phyloP scores from a whole-genome alignment of 495 filamentous ascomycete genomes.

The Chaetomium fimeti region DNA sequence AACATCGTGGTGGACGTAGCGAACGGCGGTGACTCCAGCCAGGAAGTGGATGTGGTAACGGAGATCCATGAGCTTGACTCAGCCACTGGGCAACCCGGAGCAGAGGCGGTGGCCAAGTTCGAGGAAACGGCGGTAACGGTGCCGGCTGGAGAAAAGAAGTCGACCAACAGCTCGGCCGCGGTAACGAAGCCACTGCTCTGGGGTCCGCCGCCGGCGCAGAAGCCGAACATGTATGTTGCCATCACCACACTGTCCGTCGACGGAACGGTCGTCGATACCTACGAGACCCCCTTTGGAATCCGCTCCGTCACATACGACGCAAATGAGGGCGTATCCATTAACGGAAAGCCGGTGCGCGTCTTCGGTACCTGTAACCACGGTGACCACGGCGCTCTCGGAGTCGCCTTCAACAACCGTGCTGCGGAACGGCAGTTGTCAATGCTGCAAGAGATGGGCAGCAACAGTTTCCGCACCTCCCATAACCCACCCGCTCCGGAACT shows the following conservation, averaged over 20 bases:
- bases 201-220: constrained; percentile 48
- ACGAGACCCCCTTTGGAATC: constrained; percentile 52
- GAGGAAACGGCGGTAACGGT: constrained; percentile 28
- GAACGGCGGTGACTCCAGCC: constrained; percentile 28
- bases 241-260: constrained; percentile 36
- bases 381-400: constrained; percentile 48
- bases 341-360: constrained; percentile 40
- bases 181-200: constrained; percentile 45
- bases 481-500: constrained; percentile 54
- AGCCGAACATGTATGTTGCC: constrained; percentile 49
- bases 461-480: constrained; percentile 51
- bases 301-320: constrained; percentile 38
- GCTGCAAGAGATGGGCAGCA: constrained; percentile 49
- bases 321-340: constrained; percentile 45
- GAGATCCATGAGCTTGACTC: constrained; percentile 21
- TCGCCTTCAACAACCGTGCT: constrained; percentile 49
- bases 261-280: constrained; percentile 41
- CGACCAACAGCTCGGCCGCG: constrained; percentile 38
- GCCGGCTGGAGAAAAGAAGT: constrained; percentile 30
- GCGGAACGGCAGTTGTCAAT: constrained; percentile 46
- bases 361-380: constrained; percentile 50
- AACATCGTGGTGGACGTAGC: constrained; percentile 42
- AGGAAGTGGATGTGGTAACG: not conserved
- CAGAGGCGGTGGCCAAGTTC: constrained; percentile 32
- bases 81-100: constrained; percentile 23